Evolutionary conservation across 805 yeast genomes (phyloP), one percentile per base, ranked within the genome.

Genomic region (Priceomyces medius): DNA sequence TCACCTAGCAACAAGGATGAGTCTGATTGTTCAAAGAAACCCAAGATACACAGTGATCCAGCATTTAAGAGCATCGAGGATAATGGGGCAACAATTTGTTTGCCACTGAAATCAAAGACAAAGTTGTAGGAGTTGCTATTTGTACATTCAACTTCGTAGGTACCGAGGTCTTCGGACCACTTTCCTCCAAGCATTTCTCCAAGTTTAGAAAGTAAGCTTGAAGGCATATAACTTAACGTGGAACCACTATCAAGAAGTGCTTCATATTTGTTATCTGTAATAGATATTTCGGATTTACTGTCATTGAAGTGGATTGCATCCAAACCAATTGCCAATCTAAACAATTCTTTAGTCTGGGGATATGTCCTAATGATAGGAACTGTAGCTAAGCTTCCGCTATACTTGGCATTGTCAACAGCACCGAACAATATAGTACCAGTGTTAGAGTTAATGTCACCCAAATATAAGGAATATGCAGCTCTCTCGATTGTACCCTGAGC

Each of bases 71-170:
- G 42, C 50, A 67, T 50, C 41, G 62, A 56, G 5, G 46, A 58
- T 50, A 56, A 54, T 20, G 87, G 83, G 6, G 76, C 79, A 12
- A 65, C 55, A 43, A 84, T 77, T 7, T 58, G 53, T n/a, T 70
- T 57, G 4, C 88, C 89, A 44, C 80, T 79, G 61, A 85, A 80
- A 49, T 76, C 64, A 49, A 79, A 79, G 29, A 66, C 64, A 7
- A 79, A 45, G 46, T 38, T 26, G 47, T 61, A 50, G 45, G 45
- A 43, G 27, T 45, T 31, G 36, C 42, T 46, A 14, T 44, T 38
- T 20, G 54, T 44, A 56, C 89, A 84, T 4, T 57, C 57, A 48
- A 76, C 54, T 6, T 63, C 21, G 53, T 80, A 83, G 34, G 71
- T 73, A 1, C 78, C 80, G 4, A 64, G 48, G 2, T 49, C 37